phyloP scores from a whole-genome alignment of 495 filamentous ascomycete genomes.

The Xylaria nigripes region DNA sequence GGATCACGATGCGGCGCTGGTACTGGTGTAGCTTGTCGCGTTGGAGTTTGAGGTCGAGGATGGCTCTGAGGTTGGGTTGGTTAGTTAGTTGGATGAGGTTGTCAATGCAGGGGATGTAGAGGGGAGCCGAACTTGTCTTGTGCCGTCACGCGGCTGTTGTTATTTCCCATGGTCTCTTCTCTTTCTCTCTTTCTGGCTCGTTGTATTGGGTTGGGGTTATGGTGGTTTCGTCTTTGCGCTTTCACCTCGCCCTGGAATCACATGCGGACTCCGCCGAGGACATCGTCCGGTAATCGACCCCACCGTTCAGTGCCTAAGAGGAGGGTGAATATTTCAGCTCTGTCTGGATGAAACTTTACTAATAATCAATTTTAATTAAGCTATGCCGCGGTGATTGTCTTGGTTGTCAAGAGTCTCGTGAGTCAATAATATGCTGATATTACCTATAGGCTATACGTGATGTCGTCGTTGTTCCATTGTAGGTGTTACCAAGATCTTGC shows the following conservation, averaged over 20 bases:
- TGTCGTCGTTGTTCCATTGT: conserved; percentile 5
- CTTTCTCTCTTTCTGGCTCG: background rate
- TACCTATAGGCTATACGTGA: background rate
- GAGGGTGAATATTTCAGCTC: background rate
- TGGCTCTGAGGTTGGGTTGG: conserved; percentile 47
- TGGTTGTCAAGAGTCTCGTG: conserved; percentile 3
- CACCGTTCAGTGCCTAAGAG: background rate
- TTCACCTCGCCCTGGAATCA: conserved; percentile 24
- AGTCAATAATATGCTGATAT: background rate
- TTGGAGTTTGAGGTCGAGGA: conserved; percentile 94
- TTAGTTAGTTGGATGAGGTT: background rate
- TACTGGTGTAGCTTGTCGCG: conserved; percentile 95
- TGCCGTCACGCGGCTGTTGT: conserved; percentile 37
- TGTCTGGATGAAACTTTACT: background rate
- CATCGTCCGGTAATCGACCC: conserved; percentile 16
- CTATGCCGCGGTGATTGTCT: too few relatives aligned
- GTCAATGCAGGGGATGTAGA: background rate
- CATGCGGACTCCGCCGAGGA: conserved; percentile 18
- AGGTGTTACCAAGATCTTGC: background rate
- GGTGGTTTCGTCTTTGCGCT: background rate
- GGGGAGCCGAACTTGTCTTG: conserved; percentile 34
- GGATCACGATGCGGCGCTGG: conserved; percentile 73
- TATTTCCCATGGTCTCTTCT: conserved; percentile 33
- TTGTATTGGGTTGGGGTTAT: background rate
- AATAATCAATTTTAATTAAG: background rate